A percentile compares a stretch with the other conserved stretches of the same genome.
Conservation (phyloP, 306 rosid species). For the Medicago lupulina region DNA sequence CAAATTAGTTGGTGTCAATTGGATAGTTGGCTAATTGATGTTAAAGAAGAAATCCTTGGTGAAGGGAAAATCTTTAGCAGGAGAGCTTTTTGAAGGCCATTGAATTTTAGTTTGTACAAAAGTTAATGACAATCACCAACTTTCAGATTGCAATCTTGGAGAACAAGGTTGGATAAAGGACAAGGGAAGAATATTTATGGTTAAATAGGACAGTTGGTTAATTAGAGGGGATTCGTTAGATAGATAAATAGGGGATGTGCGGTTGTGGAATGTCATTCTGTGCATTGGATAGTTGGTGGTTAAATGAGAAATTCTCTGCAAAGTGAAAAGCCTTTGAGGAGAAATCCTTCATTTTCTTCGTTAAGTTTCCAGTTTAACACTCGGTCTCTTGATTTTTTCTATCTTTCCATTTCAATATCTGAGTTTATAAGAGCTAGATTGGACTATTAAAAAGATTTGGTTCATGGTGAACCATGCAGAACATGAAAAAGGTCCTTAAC, state of each 20-base stretch:
- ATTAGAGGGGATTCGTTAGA: neutral
- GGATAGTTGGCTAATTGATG: neutral
- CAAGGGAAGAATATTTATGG: neutral
- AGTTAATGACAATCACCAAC: neutral
- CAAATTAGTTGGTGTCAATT: too few species aligned
- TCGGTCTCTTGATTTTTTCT: neutral
- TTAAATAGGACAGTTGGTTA: neutral
- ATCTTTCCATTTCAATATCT: neutral
- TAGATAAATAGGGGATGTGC: neutral
- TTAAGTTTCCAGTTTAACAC: neutral
- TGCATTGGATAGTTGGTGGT: neutral
- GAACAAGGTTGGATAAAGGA: neutral
- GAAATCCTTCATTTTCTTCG: constrained; percentile 3
- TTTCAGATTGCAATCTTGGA: neutral
- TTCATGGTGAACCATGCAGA: neutral
- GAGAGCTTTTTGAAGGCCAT: neutral
- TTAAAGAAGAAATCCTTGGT: neutral
- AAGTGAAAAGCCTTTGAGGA: too few species aligned
- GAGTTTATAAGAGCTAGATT: neutral
- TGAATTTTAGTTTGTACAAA: neutral
- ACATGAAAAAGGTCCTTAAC: too few species aligned
- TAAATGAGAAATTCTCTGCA: neutral
- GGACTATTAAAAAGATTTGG: neutral
- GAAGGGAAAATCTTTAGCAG: constrained; percentile 2
- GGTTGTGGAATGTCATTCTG: neutral